Percentiles rank a stretch among this genome's conserved stretches.
Evolutionary conservation across 345 rosid genomes (phyloP).

Genomic region (Eucalyptus tenuipes): DNA sequence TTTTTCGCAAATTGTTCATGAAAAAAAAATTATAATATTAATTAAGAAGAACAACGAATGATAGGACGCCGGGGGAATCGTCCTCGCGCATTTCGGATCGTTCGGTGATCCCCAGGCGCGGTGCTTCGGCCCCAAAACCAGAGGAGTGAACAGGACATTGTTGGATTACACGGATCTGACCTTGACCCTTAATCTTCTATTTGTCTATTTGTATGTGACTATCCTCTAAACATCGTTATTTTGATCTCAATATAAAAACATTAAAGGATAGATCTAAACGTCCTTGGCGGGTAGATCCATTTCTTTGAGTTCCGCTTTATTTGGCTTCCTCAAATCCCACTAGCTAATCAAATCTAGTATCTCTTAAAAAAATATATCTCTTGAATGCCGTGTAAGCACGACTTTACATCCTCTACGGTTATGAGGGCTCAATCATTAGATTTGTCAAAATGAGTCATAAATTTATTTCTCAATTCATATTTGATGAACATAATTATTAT

Average conservation of each 20-base stretch:
- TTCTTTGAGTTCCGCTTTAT: no score
- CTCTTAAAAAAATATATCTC: no score
- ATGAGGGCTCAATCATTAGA: no score
- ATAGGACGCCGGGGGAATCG: not conserved
- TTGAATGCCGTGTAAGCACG: accelerated
- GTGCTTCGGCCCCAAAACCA: not conserved
- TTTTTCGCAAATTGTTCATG: not conserved
- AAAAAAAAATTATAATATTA: no score
- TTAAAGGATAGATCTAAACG: not conserved
- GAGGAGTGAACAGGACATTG: not conserved
- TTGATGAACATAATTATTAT: no score
- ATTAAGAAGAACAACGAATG: not conserved
- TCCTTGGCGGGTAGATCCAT: not conserved
- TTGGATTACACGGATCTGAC: not conserved
- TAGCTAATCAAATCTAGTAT: no score
- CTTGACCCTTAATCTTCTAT: not conserved
- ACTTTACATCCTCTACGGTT: no score
- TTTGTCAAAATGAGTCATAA: no score
- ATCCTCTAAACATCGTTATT: not conserved
- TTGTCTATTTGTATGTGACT: not conserved
- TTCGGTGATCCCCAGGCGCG: not conserved
- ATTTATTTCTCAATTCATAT: no score
- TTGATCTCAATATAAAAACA: not conserved
- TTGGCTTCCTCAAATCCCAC: no score
- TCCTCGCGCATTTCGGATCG: accelerated